Evolutionary conservation across 169 alveolate species (phyloP), one percentile per base, ranked within the genome.

Genomic region (Toxoplasma gondii): DNA sequence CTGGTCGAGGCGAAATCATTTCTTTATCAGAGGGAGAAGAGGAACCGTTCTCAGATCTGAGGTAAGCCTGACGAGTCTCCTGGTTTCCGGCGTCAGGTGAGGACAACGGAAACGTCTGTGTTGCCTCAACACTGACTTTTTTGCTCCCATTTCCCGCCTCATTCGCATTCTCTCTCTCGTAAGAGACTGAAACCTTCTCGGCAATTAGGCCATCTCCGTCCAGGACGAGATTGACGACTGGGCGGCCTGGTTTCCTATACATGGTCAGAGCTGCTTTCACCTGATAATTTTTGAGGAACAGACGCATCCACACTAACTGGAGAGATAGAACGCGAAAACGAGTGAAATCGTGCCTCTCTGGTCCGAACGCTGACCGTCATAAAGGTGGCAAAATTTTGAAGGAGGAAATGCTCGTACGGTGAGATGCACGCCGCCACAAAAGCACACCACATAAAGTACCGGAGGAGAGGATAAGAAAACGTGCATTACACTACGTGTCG

Each of bases 201-300:
- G 97, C 96, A 74, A 92, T 94, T 90, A 98, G 96, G 36, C 97
- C 98, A 91, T 98, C 98, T 29, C 99, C 99, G 94, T 97, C 97
- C 70, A 98, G 95, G 29, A 97, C 96, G 81, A 98, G 96, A 87
- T 98, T 98, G 54, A 95, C 96, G 39, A 97, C 97, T 44, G 70
- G 91, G 43, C 92, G 96, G 91, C 93, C 93, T 5, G 94, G 88
- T 34, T 64, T 24, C 27, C 95, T 69, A n/a, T 67, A 69, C 39
- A 83, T 27, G 17, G 43, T 44, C 4, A 91, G 69, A 29, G 49
- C 39, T 0, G 95, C 94, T 92, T 98, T 95, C 96, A 96, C 95
- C 97, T 91, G 97, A 86, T 39, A 38, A 90, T n/a, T n/a, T n/a
- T n/a, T n/a, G n/a, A n/a, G n/a, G n/a, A n/a, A n/a, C n/a, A n/a